These are phyloP conservation scores for Spatholobus suberectus DNA, from an alignment of 306 rosid species.

Conservation along the genomic window DNA sequence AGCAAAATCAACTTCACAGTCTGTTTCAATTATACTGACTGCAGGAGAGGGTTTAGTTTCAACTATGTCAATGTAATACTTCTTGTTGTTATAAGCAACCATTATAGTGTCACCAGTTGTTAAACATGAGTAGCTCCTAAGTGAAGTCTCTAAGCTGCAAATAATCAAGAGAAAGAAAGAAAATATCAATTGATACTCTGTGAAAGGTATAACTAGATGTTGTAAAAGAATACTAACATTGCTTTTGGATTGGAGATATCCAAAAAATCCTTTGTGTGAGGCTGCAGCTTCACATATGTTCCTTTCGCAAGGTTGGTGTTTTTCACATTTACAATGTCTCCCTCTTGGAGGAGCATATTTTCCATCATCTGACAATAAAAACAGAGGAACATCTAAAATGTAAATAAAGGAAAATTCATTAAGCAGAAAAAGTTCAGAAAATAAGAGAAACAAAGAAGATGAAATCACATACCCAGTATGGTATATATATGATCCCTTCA, in stretches of 20 bases:
- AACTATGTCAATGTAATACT: conserved; percentile 59
- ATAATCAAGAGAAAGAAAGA: conserved; percentile 25
- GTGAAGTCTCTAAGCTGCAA: conserved; percentile 61
- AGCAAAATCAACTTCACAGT: conserved; percentile 63
- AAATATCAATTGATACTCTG: background rate
- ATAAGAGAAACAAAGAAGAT: conserved; percentile 2
- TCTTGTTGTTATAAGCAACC: conserved; percentile 60
- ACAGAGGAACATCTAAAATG: background rate
- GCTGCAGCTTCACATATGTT: conserved; percentile 67
- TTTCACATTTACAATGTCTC: conserved; percentile 56
- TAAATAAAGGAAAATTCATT: background rate
- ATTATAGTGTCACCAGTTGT: conserved; percentile 65
- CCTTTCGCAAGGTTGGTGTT: conserved; percentile 57
- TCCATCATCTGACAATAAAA: conserved; percentile 53
- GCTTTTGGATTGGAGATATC: conserved; percentile 66
- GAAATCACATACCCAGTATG: conserved; percentile 50
- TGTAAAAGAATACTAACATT: conserved; percentile 46
- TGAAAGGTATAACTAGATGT: background rate
- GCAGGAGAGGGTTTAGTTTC: conserved; percentile 68
- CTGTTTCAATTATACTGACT: conserved; percentile 58
- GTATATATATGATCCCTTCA: conserved; percentile 60
- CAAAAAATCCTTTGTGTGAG: conserved; percentile 65
- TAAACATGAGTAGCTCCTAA: conserved; percentile 66
- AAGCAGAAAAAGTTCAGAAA: background rate
- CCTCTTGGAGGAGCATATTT: conserved; percentile 60